Base-by-base conservation (phyloP, 768 basidiomycete species). In the Suillus variegatus region DNA sequence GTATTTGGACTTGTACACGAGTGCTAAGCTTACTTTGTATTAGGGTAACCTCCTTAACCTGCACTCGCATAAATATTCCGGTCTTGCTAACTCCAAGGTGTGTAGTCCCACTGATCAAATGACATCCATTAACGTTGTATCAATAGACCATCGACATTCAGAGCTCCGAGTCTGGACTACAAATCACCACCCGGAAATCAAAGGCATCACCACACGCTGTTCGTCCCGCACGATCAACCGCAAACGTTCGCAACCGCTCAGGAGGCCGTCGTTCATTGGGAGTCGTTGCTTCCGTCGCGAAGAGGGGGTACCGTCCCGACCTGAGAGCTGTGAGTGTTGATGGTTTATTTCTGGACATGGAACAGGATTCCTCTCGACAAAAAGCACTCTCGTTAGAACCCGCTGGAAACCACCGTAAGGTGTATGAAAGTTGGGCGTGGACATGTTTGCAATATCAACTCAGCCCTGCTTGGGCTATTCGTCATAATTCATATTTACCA, bases 31-130 rank as follows among this genome's bases (percentile, higher is more conserved):
- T 44, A 63, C 66, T 38, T 52, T 57, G 22, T 46, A 9, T 64
- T 65, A 94, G 93, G 94, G 92, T 70, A 94, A 94, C 82, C 87
- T 95, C 77, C 82, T 85, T 66, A 95, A 92, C 82, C 72, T 94
- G 70, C 91, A 95, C 83, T 95, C 94, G n/a, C 84, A 86, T 85
- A 97, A 96, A 76, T 95, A 85, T 84, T 97, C 94, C 66, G 94
- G 94, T 65, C 82, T 96, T 66, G 88, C 91, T 73, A 95, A 96
- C 84, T 68, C 82, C 73, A 95, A 91, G 88, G 92, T 90, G 64
- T 66, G 78, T 41, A 36, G 28, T 14, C 47, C 51, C 32, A n/a
- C 2, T 13, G 13, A 46, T 41, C 44, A 10, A 28, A 32, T 25
- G 22, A 12, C 16, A 44, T 58, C 56, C 67, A 46, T 65, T 35